Evolutionary conservation across 2,329 filamentous ascomycete species (phyloP).

Genomic region (Botrytis fragariae): DNA sequence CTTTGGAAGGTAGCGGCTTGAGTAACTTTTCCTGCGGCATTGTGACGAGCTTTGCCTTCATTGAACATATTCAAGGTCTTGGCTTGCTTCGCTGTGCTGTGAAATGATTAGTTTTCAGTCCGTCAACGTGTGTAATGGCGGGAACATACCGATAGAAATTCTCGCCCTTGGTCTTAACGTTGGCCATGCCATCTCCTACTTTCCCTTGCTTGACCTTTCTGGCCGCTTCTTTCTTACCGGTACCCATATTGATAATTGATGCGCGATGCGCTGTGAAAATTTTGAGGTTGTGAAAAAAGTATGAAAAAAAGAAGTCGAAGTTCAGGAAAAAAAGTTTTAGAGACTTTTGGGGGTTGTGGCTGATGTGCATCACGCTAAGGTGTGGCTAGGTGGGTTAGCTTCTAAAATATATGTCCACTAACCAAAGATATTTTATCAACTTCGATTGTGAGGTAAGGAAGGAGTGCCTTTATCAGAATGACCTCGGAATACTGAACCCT

Average conservation of each 20-base stretch:
- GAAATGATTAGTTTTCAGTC: constrained; percentile 18
- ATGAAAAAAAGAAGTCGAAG: constrained; percentile 27
- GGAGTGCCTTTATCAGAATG: constrained; percentile 1
- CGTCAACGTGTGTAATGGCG: not conserved
- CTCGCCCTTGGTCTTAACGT: constrained; percentile 92
- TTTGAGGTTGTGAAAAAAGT: constrained; percentile 15
- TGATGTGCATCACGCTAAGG: constrained; percentile 18
- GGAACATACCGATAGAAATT: constrained; percentile 83
- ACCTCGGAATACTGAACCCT: not conserved
- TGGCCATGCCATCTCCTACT: constrained; percentile 79
- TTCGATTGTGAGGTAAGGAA: constrained; percentile 7
- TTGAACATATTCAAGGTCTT: constrained; percentile 89
- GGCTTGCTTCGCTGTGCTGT: constrained; percentile 73
- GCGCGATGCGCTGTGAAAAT: constrained; percentile 26
- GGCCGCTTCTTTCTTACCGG: constrained; percentile 84
- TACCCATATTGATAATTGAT: constrained; percentile 63
- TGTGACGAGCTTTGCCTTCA: constrained; percentile 77
- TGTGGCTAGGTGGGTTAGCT: constrained; percentile 26
- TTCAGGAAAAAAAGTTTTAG: constrained; percentile 26
- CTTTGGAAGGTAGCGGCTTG: constrained; percentile 84
- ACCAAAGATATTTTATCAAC: constrained; percentile 27
- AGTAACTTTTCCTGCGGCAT: constrained; percentile 79
- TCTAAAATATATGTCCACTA: constrained; percentile 9
- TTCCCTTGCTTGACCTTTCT: constrained; percentile 84
- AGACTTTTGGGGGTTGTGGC: constrained; percentile 30